Percentiles rank a stretch among this genome's conserved stretches.
phyloP scores from a whole-genome alignment of 768 basidiomycete genomes.

The Trametes sanguinea region DNA sequence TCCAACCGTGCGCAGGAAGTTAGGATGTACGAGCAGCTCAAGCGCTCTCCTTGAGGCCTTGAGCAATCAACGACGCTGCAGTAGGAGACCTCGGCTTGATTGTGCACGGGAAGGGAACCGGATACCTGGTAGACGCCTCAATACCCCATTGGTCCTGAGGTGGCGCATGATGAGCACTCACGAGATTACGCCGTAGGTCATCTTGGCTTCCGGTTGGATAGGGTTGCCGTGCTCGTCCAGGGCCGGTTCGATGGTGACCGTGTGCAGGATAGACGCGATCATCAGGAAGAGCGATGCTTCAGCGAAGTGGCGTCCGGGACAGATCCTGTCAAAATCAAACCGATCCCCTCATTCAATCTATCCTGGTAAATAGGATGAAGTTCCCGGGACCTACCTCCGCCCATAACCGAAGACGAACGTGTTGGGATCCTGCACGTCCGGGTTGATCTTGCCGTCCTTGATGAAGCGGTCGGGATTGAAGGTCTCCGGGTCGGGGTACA shows the following conservation, averaged over 20 bases:
- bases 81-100: conserved; percentile 16
- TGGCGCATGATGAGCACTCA: not conserved
- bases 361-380: too few relatives aligned
- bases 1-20: too few relatives aligned
- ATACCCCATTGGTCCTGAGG: not conserved
- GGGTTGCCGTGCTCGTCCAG: conserved; percentile 17
- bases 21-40: not conserved
- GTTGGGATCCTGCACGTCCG: conserved; percentile 10
- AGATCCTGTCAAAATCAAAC: not conserved
- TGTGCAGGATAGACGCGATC: conserved; percentile 18
- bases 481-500: conserved; percentile 16
- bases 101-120: conserved; percentile 10
- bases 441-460: conserved; percentile 16
- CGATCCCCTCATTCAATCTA: not conserved
- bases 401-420: conserved; percentile 21
- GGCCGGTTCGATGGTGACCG: conserved; percentile 11
- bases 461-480: conserved; percentile 24
- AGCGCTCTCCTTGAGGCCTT: conserved; percentile 2
- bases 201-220: conserved; percentile 13
- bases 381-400: conserved; percentile 8
- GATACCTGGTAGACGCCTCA: conserved; percentile 1
- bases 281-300: conserved; percentile 19
- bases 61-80: conserved; percentile 1
- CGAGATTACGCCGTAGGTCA: conserved; percentile 18
- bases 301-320: conserved; percentile 18